Evolutionary conservation across 2,329 filamentous ascomycete genomes (phyloP).

Genomic region (Botryotinia convoluta): DNA sequence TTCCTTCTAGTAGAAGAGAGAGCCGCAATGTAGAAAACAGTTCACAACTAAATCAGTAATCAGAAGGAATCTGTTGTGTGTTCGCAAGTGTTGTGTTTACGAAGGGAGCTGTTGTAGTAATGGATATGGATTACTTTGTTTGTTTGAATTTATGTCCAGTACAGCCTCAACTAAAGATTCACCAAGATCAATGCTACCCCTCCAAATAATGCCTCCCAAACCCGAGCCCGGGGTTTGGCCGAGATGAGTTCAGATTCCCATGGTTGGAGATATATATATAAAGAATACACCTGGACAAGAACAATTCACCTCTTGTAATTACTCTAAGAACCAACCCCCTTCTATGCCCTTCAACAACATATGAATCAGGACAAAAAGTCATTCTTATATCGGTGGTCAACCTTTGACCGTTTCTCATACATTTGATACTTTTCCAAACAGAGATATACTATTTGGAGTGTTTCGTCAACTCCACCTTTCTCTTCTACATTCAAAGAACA

Average conservation of each 20-base stretch:
- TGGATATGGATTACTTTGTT: neutral
- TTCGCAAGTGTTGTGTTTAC: neutral
- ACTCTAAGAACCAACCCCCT: too few species aligned
- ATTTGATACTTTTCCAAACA: neutral
- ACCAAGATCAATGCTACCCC: neutral
- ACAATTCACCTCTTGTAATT: neutral
- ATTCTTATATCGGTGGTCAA: neutral
- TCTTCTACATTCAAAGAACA: neutral
- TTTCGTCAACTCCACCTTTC: neutral
- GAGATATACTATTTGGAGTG: neutral
- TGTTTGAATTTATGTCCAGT: neutral
- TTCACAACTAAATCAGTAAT: neutral
- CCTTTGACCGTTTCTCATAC: neutral
- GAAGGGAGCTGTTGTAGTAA: neutral
- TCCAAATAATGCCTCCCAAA: neutral
- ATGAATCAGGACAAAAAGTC: neutral
- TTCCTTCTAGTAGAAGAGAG: neutral
- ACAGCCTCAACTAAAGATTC: neutral
- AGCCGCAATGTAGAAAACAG: neutral
- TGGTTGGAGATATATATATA: neutral
- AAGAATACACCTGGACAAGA: neutral
- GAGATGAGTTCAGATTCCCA: neutral
- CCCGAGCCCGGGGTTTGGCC: neutral
- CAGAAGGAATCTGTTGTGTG: neutral
- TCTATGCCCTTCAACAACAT: neutral